Evolutionary conservation across 345 rosid species (phyloP).

Genomic region (Raphanus raphanistrum): DNA sequence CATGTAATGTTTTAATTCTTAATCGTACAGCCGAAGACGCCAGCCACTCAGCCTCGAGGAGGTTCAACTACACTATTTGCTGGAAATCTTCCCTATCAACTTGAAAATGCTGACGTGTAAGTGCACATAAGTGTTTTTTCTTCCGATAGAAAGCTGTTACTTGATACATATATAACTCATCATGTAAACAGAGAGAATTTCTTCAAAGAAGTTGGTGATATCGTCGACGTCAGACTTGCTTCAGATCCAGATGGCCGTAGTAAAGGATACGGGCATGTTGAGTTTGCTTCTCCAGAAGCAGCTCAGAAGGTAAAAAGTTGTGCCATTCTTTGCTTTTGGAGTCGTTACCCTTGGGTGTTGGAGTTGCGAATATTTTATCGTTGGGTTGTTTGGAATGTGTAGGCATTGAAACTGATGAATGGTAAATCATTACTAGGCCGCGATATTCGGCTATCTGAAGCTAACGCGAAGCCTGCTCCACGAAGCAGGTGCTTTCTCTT

Average conservation of each 20-base stretch:
- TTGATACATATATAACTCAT: constrained; percentile 3
- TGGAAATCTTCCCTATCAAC: constrained; percentile 61
- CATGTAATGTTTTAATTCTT: background rate
- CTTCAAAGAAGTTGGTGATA: constrained; percentile 70
- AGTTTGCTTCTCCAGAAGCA: constrained; percentile 65
- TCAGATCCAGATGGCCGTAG: constrained; percentile 45
- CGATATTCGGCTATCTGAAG: constrained; percentile 53
- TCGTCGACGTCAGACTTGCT: constrained; percentile 66
- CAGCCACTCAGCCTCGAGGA: constrained; percentile 37
- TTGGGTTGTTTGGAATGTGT: constrained; percentile 10
- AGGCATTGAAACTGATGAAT: constrained; percentile 66
- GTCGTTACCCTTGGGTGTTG: background rate
- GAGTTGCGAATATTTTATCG: background rate
- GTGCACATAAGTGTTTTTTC: constrained; percentile 18
- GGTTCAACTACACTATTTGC: constrained; percentile 67
- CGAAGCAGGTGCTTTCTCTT: constrained; percentile 46
- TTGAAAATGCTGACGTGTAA: constrained; percentile 63
- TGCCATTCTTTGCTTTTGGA: background rate
- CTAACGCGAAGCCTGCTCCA: constrained; percentile 64
- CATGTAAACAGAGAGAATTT: constrained; percentile 55
- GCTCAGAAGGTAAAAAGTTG: constrained; percentile 54
- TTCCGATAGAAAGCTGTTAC: background rate
- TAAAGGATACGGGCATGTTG: constrained; percentile 82
- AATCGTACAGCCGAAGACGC: constrained; percentile 56
- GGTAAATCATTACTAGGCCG: constrained; percentile 55